Conservation (phyloP, 2,329 filamentous ascomycete species). For the Fusarium proliferatum region DNA sequence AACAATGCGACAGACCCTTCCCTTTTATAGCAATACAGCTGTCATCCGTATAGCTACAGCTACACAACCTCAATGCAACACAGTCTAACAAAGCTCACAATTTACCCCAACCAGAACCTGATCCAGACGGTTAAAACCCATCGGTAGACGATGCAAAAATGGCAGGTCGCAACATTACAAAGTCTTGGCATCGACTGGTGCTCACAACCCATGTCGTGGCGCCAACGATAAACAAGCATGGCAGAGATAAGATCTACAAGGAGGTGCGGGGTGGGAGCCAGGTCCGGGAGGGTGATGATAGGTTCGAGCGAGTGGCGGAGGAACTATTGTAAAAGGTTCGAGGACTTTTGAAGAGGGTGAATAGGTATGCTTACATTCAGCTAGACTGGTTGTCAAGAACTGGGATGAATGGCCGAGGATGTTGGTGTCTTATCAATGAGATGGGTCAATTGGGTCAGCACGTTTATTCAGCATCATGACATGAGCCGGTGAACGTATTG, state of each 20-base stretch:
- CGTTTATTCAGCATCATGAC: background rate
- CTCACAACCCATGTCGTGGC: conserved; percentile 20
- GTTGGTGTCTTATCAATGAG: background rate
- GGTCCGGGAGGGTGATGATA: conserved; percentile 28
- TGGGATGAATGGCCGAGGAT: background rate
- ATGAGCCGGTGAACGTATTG: rapidly evolving
- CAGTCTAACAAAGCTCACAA: background rate
- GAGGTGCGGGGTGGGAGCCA: conserved; percentile 16
- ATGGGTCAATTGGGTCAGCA: background rate
- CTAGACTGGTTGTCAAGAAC: background rate
- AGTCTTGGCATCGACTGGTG: conserved; percentile 37
- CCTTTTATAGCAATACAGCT: conserved; percentile 30
- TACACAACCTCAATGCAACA: conserved; percentile 6
- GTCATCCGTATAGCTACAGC: conserved; percentile 1
- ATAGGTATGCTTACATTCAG: background rate
- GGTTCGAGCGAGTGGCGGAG: conserved; percentile 23
- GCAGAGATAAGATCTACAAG: conserved; percentile 28
- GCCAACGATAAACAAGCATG: conserved; percentile 3
- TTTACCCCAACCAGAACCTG: conserved; percentile 26
- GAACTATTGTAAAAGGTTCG: conserved; percentile 35
- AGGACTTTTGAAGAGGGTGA: conserved; percentile 1
- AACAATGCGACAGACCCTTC: background rate
- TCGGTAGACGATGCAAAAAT: conserved; percentile 32
- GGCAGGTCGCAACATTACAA: conserved; percentile 37
- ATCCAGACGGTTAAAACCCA: background rate